These are phyloP conservation scores for Gossypium davidsonii DNA, from an alignment of 441 rosid genomes.

Conservation along the genomic window DNA sequence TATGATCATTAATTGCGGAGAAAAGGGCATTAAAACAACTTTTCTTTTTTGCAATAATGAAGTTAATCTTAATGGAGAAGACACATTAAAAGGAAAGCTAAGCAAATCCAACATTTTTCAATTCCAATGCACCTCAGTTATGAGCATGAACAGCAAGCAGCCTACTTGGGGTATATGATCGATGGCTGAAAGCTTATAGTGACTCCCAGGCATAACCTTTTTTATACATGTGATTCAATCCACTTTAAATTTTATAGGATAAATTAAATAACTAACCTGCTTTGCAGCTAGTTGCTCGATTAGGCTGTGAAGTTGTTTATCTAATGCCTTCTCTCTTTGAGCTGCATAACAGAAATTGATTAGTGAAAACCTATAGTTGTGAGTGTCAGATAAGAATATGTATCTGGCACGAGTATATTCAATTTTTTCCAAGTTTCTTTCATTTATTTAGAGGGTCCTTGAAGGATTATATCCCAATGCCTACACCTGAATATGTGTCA, in stretches of 20 bases:
- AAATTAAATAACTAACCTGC: constrained; percentile 46
- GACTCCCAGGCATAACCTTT: not conserved
- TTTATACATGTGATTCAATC: not conserved
- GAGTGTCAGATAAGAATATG: not conserved
- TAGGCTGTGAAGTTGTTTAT: constrained; percentile 79
- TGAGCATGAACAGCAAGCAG: not conserved
- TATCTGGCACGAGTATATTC: not conserved
- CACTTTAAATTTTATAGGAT: not conserved
- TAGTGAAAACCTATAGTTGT: not conserved
- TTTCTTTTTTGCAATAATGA: not conserved
- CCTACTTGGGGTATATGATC: not conserved
- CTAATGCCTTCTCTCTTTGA: constrained; percentile 84
- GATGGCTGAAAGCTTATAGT: constrained; percentile 4
- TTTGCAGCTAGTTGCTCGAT: constrained; percentile 83
- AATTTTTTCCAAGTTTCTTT: not conserved
- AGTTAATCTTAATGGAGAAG: not conserved
- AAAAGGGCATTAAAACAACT: not conserved
- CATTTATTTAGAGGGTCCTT: not conserved
- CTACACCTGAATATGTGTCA: too few relatives aligned
- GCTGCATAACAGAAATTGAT: constrained; percentile 32
- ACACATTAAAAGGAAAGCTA: not conserved
- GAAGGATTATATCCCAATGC: not conserved
- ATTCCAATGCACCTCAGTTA: not conserved
- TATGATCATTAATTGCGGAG: not conserved
- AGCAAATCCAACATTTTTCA: not conserved